A percentile compares a stretch with the other conserved stretches of the same genome.
These are phyloP conservation scores for Tolypocladium amazonense DNA, from an alignment of 2,329 filamentous ascomycete species.

Conservation along the genomic window DNA sequence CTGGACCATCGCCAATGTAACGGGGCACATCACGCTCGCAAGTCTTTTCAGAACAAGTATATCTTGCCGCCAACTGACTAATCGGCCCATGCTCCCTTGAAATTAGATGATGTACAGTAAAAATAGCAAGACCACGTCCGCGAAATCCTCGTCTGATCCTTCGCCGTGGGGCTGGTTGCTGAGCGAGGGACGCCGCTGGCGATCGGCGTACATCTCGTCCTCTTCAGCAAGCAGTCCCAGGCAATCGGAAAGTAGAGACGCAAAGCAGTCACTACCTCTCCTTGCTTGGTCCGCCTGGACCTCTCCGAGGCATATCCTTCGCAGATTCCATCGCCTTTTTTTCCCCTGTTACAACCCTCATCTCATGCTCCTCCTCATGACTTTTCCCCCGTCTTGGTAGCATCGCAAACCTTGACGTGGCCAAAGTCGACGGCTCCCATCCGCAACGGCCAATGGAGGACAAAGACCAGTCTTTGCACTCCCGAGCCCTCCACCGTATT, in stretches of 20 bases:
- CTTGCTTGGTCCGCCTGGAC: conserved; percentile 7
- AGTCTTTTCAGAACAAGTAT: conserved; percentile 4
- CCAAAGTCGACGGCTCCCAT: not conserved
- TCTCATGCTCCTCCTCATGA: not conserved
- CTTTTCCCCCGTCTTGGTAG: not conserved
- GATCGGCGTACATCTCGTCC: not conserved
- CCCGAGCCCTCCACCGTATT: not conserved
- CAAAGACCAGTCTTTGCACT: not conserved
- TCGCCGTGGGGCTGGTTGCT: not conserved
- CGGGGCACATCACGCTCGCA: not conserved
- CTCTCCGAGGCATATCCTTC: conserved; percentile 3
- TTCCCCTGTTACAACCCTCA: not conserved
- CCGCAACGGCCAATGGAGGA: not conserved
- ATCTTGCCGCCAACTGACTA: conserved; percentile 6
- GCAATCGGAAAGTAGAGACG: not conserved
- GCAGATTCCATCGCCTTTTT: not conserved
- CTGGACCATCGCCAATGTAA: not conserved
- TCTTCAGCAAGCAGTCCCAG: not conserved
- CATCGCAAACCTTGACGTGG: not conserved
- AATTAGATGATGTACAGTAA: conserved; percentile 16
- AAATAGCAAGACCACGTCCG: conserved; percentile 2
- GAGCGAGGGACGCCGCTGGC: not conserved
- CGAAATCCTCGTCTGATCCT: not conserved
- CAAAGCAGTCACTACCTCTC: conserved; percentile 5
- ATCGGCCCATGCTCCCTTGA: conserved; percentile 5